Evolutionary conservation across 352 stramenopile genomes (phyloP).

Genomic region (Phytophthora brassicae): DNA sequence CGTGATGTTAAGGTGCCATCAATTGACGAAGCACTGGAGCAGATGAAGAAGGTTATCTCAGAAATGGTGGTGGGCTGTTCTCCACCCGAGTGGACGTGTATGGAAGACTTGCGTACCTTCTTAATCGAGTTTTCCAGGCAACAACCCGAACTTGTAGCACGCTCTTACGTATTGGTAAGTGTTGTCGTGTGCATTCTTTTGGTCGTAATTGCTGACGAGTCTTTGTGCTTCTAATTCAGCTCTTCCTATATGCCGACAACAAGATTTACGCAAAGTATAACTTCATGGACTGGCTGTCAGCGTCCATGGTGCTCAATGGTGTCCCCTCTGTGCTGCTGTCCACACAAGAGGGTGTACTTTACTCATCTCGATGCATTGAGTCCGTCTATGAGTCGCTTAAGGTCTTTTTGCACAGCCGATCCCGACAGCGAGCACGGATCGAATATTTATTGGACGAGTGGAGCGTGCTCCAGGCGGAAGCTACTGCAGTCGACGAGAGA

Average conservation of each 20-base stretch:
- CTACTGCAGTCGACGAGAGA: constrained; percentile 68
- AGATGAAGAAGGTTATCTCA: constrained; percentile 55
- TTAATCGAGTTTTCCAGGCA: constrained; percentile 72
- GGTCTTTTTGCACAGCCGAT: constrained; percentile 78
- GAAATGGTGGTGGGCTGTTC: constrained; percentile 66
- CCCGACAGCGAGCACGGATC: constrained; percentile 75
- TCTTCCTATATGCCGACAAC: constrained; percentile 84
- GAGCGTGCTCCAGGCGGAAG: constrained; percentile 73
- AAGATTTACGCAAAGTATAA: constrained; percentile 85
- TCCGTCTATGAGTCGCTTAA: constrained; percentile 86
- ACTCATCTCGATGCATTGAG: constrained; percentile 74
- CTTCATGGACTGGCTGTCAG: constrained; percentile 85
- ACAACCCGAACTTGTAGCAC: constrained; percentile 66
- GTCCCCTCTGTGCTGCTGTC: constrained; percentile 81
- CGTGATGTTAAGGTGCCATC: constrained; percentile 69
- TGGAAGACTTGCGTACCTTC: constrained; percentile 84
- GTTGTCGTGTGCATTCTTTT: neutral
- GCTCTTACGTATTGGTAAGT: constrained; percentile 83
- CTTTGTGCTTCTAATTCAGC: constrained; percentile 32
- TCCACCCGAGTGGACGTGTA: constrained; percentile 60
- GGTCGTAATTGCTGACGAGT: constrained; percentile 9
- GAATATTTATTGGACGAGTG: constrained; percentile 85
- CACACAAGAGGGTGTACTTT: constrained; percentile 82
- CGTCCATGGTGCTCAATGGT: constrained; percentile 80
- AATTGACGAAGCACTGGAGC: constrained; percentile 48